These are phyloP conservation scores for Vararia minispora DNA, from an alignment of 768 basidiomycete species.

Conservation along the genomic window DNA sequence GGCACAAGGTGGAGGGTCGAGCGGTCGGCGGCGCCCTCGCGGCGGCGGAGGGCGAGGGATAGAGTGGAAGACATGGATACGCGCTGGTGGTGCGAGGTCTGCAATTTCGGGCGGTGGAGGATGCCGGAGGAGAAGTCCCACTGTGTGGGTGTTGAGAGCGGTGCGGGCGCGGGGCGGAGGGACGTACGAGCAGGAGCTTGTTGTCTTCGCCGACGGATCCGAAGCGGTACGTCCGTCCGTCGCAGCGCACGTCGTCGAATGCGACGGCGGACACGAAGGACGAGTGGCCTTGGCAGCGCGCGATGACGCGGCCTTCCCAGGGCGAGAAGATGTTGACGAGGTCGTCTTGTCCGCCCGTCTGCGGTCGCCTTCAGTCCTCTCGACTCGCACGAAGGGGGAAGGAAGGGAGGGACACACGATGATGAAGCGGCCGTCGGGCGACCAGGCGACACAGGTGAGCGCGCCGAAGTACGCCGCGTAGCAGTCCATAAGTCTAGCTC, in stretches of 20 bases:
- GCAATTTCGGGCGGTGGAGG: slow-evolving; percentile 75
- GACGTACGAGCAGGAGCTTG: slow-evolving; percentile 73
- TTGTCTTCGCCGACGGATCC: slow-evolving; percentile 97
- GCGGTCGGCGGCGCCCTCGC: slow-evolving; percentile 29
- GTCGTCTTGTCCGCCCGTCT: slow-evolving; percentile 98
- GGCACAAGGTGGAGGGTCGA: slow-evolving; percentile 48
- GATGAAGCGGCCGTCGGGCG: slow-evolving; percentile 90
- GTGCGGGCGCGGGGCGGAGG: not conserved
- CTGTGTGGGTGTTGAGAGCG: slow-evolving; percentile 24
- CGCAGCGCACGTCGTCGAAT: slow-evolving; percentile 84
- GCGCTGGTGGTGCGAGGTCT: slow-evolving; percentile 58
- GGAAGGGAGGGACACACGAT: slow-evolving; percentile 34
- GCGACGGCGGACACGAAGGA: slow-evolving; percentile 86
- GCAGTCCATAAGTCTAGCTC: slow-evolving; percentile 80
- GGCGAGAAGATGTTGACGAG: slow-evolving; percentile 90
- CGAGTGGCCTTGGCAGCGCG: slow-evolving; percentile 93
- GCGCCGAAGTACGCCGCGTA: slow-evolving; percentile 94
- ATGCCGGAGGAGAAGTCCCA: slow-evolving; percentile 94
- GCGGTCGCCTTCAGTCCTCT: slow-evolving; percentile 5
- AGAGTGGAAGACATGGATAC: slow-evolving; percentile 70
- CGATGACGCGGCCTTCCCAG: slow-evolving; percentile 88
- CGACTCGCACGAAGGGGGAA: not conserved
- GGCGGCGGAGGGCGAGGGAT: slow-evolving; percentile 59
- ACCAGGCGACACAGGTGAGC: slow-evolving; percentile 86
- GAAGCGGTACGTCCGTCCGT: slow-evolving; percentile 87